These are phyloP conservation scores for Hypoxylon sp. DNA, from an alignment of 2,329 filamentous ascomycete genomes.

Conservation along the genomic window DNA sequence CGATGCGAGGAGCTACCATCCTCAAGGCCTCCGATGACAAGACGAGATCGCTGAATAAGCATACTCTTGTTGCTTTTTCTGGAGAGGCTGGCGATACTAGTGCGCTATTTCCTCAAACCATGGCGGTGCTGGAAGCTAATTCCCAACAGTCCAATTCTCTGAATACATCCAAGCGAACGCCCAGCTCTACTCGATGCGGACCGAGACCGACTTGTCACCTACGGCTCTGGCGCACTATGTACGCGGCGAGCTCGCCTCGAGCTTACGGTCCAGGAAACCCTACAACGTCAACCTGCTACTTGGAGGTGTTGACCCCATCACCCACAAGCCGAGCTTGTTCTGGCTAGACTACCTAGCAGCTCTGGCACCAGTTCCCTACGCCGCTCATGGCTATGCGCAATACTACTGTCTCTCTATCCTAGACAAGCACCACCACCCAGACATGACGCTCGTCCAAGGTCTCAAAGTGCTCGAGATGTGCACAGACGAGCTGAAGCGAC, in stretches of 20 bases:
- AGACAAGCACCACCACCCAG: constrained; percentile 97
- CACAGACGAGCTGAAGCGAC: constrained; percentile 95
- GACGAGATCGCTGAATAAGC: constrained; percentile 90
- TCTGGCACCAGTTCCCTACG: constrained; percentile 89
- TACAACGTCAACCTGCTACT: constrained; percentile 98
- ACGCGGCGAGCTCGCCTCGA: constrained; percentile 90
- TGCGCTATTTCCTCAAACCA: constrained; percentile 56
- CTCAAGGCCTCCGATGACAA: constrained; percentile 97
- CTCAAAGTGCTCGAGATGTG: constrained; percentile 95
- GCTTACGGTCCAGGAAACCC: constrained; percentile 89
- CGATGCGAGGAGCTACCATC: constrained; percentile 96
- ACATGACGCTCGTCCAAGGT: constrained; percentile 89
- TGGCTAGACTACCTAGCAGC: constrained; percentile 98
- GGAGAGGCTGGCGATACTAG: constrained; percentile 97
- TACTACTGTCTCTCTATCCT: constrained; percentile 99
- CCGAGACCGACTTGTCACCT: constrained; percentile 91
- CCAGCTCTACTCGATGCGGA: constrained; percentile 98
- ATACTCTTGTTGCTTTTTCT: constrained; percentile 94
- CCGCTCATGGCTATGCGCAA: constrained; percentile 98
- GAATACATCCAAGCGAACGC: constrained; percentile 99
- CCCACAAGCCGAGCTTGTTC: constrained; percentile 90
- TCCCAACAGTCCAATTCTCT: constrained; percentile 87
- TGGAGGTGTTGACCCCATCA: constrained; percentile 92
- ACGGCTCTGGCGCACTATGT: constrained; percentile 93
- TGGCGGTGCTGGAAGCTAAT: constrained; percentile 32